Conservation (phyloP, 2,329 filamentous ascomycete species). For the Cryphonectria nitschkei region DNA sequence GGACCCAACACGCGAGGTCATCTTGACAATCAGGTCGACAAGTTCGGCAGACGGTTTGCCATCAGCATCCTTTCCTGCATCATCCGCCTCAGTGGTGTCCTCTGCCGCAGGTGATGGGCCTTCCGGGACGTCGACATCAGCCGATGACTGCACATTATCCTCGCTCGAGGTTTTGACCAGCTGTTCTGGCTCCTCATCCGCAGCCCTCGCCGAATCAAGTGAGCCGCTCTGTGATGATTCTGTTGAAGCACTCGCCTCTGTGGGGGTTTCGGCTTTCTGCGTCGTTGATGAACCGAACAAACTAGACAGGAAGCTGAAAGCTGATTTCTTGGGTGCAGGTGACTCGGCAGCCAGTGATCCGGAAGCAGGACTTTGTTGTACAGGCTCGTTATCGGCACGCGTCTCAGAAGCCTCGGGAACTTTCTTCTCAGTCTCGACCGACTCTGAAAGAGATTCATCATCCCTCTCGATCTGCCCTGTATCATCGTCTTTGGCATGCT, state of each 20-base stretch:
- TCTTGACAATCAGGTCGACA: conserved; percentile 56
- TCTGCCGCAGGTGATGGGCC: not conserved
- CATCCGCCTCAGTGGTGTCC: conserved; percentile 1
- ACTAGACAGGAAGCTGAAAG: conserved; percentile 21
- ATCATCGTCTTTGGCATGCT: conserved; percentile 23
- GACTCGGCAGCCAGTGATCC: not conserved
- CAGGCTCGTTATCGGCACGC: not conserved
- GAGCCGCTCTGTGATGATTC: not conserved
- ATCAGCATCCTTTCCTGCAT: conserved; percentile 24
- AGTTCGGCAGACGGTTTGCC: conserved; percentile 35
- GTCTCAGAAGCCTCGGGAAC: not conserved
- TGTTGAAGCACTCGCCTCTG: not conserved
- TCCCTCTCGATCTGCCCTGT: conserved; percentile 31
- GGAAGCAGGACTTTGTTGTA: not conserved
- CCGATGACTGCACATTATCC: not conserved
- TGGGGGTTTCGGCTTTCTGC: conserved; percentile 4
- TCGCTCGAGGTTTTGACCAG: not conserved
- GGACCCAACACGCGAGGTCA: conserved; percentile 52
- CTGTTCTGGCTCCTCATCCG: not conserved
- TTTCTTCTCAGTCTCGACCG: conserved; percentile 23
- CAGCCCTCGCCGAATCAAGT: not conserved
- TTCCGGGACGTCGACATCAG: not conserved
- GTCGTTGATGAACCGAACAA: conserved; percentile 17
- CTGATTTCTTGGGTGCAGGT: conserved; percentile 10
- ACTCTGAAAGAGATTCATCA: not conserved